Conservation (phyloP, 2,329 filamentous ascomycete genomes). For the Monosporascus ibericus region DNA sequence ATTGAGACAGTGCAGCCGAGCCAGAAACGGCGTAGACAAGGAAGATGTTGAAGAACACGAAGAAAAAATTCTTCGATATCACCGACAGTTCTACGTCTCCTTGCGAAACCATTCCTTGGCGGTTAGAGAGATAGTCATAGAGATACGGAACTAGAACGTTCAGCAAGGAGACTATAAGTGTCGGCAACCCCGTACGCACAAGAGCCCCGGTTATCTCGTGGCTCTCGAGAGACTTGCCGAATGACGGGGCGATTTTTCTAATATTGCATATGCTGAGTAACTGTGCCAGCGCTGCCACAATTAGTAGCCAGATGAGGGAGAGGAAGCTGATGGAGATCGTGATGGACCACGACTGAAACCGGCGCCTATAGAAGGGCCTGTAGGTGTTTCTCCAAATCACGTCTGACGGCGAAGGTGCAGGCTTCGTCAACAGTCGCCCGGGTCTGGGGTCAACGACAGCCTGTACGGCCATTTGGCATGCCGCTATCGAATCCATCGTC, state of each 20-base stretch:
- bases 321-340: slow-evolving; percentile 77
- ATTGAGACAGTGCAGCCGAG: slow-evolving; percentile 62
- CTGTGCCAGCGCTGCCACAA: slow-evolving; percentile 73
- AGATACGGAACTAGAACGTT: slow-evolving; percentile 88
- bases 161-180: slow-evolving; percentile 75
- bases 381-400: slow-evolving; percentile 97
- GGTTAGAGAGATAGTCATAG: slow-evolving; percentile 87
- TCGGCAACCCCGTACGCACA: slow-evolving; percentile 83
- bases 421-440: slow-evolving; percentile 75
- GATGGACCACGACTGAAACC: slow-evolving; percentile 74
- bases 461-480: slow-evolving; percentile 92
- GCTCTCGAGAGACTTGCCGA: slow-evolving; percentile 60
- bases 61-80: slow-evolving; percentile 99
- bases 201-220: slow-evolving; percentile 69
- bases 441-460: slow-evolving; percentile 88
- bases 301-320: slow-evolving; percentile 81
- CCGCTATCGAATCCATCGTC: slow-evolving; percentile 92
- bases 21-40: slow-evolving; percentile 87
- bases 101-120: slow-evolving; percentile 91
- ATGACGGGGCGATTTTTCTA: slow-evolving; percentile 59
- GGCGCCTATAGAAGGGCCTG: slow-evolving; percentile 64
- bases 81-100: slow-evolving; percentile 91
- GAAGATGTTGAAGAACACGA: slow-evolving; percentile 98
- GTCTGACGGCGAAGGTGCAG: slow-evolving; percentile 82
- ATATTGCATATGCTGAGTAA: slow-evolving; percentile 79